Conservation (phyloP, 768 basidiomycete species). For the Tricholoma terreum region DNA sequence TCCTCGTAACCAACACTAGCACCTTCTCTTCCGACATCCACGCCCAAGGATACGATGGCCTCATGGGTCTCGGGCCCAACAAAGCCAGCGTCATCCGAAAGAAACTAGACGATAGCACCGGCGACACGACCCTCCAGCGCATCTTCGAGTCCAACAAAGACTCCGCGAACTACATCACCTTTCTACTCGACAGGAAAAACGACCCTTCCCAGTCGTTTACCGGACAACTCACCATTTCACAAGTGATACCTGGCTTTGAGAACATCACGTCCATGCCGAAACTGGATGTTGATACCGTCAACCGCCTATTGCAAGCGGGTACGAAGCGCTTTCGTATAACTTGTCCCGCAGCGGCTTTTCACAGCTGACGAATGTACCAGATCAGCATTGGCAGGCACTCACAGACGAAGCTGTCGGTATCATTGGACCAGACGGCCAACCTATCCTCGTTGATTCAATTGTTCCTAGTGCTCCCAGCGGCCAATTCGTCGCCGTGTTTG, state of each 20-base stretch:
- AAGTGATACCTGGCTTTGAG: conserved; percentile 59
- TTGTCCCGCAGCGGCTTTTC: not conserved
- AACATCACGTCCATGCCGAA: conserved; percentile 61
- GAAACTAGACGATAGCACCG: conserved; percentile 46
- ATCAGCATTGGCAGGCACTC: conserved; percentile 81
- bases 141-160: conserved; percentile 61
- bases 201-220: conserved; percentile 50
- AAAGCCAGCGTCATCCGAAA: conserved; percentile 61
- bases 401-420: conserved; percentile 65
- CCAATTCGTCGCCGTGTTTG: conserved; percentile 69
- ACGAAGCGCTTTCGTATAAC: conserved; percentile 2
- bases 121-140: conserved; percentile 58
- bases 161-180: conserved; percentile 61
- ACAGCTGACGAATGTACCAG: conserved; percentile 19
- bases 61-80: conserved; percentile 79
- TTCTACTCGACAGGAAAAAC: conserved; percentile 60
- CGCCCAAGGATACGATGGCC: conserved; percentile 62
- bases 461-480: conserved; percentile 64
- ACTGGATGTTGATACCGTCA: conserved; percentile 63
- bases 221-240: conserved; percentile 69
- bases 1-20: conserved; percentile 60
- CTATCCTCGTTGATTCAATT: conserved; percentile 59
- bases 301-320: conserved; percentile 50
- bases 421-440: conserved; percentile 71
- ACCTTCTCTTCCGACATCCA: conserved; percentile 61